These are phyloP conservation scores for Xylaria scruposa DNA, from an alignment of 495 filamentous ascomycete species.

Conservation along the genomic window DNA sequence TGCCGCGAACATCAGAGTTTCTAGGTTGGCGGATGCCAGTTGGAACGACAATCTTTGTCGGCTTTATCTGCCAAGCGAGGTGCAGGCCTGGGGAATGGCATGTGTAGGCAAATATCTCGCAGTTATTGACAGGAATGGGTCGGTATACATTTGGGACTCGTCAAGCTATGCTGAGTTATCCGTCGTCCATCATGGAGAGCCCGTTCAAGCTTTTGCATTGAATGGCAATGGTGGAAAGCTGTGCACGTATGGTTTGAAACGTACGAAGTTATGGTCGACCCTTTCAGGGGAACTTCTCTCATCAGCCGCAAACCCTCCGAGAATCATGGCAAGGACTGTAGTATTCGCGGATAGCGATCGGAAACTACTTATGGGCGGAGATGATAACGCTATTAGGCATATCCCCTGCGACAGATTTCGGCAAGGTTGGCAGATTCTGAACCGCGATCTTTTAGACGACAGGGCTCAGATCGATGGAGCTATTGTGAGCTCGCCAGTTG, in stretches of 20 bases:
- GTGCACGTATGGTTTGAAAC: background rate
- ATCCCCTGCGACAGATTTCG: background rate
- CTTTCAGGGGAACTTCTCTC: slow-evolving; percentile 1
- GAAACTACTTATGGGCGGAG: background rate
- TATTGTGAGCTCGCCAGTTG: background rate
- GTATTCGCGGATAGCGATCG: background rate
- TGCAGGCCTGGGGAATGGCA: background rate
- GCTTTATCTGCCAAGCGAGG: slow-evolving; percentile 4
- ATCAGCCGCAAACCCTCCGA: background rate
- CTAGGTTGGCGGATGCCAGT: background rate
- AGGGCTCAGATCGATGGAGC: slow-evolving; percentile 1
- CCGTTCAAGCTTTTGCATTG: background rate
- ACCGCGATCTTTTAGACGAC: background rate
- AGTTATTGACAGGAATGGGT: background rate
- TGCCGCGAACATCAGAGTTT: background rate
- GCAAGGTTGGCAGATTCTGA: slow-evolving; percentile 7
- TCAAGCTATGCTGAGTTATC: background rate
- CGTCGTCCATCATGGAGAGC: background rate
- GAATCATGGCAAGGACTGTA: background rate
- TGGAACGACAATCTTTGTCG: slow-evolving; percentile 7
- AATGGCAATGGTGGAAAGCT: slow-evolving; percentile 2
- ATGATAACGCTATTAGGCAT: slow-evolving; percentile 6
- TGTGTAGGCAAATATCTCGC: background rate
- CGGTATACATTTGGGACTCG: slow-evolving; percentile 11
- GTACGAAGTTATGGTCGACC: slow-evolving; percentile 8